Conservation (phyloP, 1,139 yeast genomes). For the Yarrowia galli region DNA sequence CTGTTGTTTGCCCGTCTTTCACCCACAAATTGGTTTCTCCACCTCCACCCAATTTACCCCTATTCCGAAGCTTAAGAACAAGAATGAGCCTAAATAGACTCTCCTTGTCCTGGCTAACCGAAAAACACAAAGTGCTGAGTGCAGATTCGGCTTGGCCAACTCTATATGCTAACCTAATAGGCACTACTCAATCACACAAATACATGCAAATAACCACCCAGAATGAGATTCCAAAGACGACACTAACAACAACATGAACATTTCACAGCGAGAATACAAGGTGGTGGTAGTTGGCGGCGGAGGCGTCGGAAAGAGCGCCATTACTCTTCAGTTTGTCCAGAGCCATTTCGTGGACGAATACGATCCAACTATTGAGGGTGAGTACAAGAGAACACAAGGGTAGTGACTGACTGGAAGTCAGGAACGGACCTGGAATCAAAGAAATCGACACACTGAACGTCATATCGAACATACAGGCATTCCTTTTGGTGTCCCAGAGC, state of each 20-base stretch:
- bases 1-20: neutral
- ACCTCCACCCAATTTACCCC: slow-evolving; percentile 33
- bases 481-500: too few relatives aligned
- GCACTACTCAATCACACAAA: neutral
- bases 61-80: slow-evolving; percentile 8
- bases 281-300: slow-evolving; percentile 39
- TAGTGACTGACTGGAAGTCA: too few relatives aligned
- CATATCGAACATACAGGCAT: too few relatives aligned
- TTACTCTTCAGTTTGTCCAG: slow-evolving; percentile 59
- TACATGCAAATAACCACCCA: slow-evolving; percentile 14
- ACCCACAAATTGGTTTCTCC: slow-evolving; percentile 11
- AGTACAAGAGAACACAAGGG: slow-evolving; percentile 1
- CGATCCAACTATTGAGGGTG: slow-evolving; percentile 35
- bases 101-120: slow-evolving; percentile 10
- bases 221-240: neutral
- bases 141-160: slow-evolving; percentile 19
- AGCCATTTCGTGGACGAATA: slow-evolving; percentile 70
- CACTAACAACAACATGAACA: slow-evolving; percentile 23
- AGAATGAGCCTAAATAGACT: neutral
- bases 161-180: neutral
- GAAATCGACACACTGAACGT: too few relatives aligned
- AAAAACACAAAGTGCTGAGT: slow-evolving; percentile 5
- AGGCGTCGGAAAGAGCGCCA: slow-evolving; percentile 33
- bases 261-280: slow-evolving; percentile 35
- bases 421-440: too few relatives aligned